These are phyloP conservation scores for Tuber aestivum DNA, from an alignment of 495 filamentous ascomycete species.

Conservation along the genomic window DNA sequence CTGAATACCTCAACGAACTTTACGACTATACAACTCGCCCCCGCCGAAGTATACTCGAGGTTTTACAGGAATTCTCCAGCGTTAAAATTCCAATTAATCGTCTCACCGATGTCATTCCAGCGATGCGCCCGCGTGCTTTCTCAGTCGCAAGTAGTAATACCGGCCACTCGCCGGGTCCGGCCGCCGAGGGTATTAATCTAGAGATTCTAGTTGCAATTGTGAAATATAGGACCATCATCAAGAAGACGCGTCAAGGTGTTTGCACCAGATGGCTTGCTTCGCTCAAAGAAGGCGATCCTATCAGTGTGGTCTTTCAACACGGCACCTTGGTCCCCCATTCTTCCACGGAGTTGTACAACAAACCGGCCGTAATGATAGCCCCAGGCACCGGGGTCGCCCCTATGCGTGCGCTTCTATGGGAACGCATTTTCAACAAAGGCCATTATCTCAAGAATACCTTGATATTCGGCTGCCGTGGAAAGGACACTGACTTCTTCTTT, in stretches of 20 bases:
- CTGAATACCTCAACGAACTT: slow-evolving; percentile 75
- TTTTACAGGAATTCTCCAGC: slow-evolving; percentile 79
- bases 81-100: slow-evolving; percentile 75
- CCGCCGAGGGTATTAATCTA: slow-evolving; percentile 47
- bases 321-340: slow-evolving; percentile 27
- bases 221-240: slow-evolving; percentile 82
- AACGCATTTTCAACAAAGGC: slow-evolving; percentile 47
- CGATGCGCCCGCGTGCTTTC: slow-evolving; percentile 74
- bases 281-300: slow-evolving; percentile 52
- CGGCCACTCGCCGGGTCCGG: neutral
- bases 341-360: slow-evolving; percentile 19
- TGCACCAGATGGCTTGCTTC: slow-evolving; percentile 78
- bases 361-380: slow-evolving; percentile 71
- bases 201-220: slow-evolving; percentile 86
- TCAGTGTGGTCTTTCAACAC: slow-evolving; percentile 50
- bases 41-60: slow-evolving; percentile 82
- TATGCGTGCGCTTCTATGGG: slow-evolving; percentile 70
- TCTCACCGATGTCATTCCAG: slow-evolving; percentile 63
- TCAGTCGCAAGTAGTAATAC: slow-evolving; percentile 58
- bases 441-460: slow-evolving; percentile 35
- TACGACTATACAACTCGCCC: slow-evolving; percentile 94
- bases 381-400: slow-evolving; percentile 91
- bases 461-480: slow-evolving; percentile 77
- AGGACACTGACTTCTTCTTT: slow-evolving; percentile 71
- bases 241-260: slow-evolving; percentile 75